Evolutionary conservation across 1,284 basidiomycete genomes (phyloP).

Genomic region (Naganishia liquefaciens): DNA sequence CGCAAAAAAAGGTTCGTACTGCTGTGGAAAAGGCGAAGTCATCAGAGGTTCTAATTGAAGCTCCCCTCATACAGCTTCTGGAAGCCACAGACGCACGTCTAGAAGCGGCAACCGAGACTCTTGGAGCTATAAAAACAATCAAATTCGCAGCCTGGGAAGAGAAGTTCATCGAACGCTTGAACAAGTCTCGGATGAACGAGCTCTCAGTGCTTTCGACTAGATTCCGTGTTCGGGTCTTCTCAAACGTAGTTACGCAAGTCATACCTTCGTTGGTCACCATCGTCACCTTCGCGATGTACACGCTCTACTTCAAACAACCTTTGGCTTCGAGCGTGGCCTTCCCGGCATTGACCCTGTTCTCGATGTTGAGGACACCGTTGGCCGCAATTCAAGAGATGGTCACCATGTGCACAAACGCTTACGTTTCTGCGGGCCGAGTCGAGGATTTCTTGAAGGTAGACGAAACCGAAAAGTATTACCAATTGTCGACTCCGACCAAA

Average conservation of each 20-base stretch:
- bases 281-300: slow-evolving; percentile 56
- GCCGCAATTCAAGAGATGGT: slow-evolving; percentile 46
- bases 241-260: slow-evolving; percentile 53
- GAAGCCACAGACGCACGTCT: slow-evolving; percentile 59
- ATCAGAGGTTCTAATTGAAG: background rate
- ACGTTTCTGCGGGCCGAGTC: slow-evolving; percentile 53
- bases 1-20: slow-evolving; percentile 51
- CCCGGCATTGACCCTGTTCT: slow-evolving; percentile 60
- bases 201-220: slow-evolving; percentile 54
- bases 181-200: slow-evolving; percentile 55
- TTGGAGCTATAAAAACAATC: slow-evolving; percentile 57
- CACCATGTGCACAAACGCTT: slow-evolving; percentile 56
- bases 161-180: slow-evolving; percentile 57
- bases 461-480: slow-evolving; percentile 60
- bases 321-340: slow-evolving; percentile 50
- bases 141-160: slow-evolving; percentile 59
- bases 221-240: slow-evolving; percentile 53
- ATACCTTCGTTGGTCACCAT: slow-evolving; percentile 57
- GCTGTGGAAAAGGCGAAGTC: background rate
- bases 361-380: slow-evolving; percentile 54
- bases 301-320: slow-evolving; percentile 44
- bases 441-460: slow-evolving; percentile 58
- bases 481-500: slow-evolving; percentile 50
- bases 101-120: slow-evolving; percentile 59
- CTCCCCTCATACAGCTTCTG: slow-evolving; percentile 44